Evolutionary conservation across 208 protist species (phyloP).

Genomic region (Crithidia brevicula): DNA sequence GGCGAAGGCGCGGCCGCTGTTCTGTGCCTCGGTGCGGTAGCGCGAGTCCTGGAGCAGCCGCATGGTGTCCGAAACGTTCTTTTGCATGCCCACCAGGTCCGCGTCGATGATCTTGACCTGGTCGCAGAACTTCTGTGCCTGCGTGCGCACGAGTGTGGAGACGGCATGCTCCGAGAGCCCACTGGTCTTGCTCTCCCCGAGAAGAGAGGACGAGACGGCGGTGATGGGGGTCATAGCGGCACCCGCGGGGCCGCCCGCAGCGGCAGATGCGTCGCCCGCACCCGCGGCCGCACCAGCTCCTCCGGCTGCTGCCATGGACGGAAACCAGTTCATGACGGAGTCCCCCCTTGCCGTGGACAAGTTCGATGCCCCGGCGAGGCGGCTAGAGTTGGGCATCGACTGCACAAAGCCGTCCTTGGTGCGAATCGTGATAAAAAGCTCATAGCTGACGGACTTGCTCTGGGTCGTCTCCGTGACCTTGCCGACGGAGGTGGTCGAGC

Average conservation of each 20-base stretch:
- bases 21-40: constrained; percentile 76
- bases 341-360: constrained; percentile 27
- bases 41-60: constrained; percentile 78
- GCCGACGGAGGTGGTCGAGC: constrained; percentile 70
- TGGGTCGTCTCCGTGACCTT: constrained; percentile 70
- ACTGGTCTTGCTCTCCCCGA: constrained; percentile 69
- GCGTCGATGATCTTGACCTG: constrained; percentile 67
- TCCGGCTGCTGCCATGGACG: constrained; percentile 23
- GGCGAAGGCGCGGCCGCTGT: constrained; percentile 77
- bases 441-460: constrained; percentile 78
- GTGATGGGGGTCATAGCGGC: constrained; percentile 53
- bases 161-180: constrained; percentile 71
- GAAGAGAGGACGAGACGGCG: constrained; percentile 81
- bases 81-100: constrained; percentile 76
- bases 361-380: constrained; percentile 72
- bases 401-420: constrained; percentile 75
- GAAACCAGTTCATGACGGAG: constrained; percentile 78
- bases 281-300: constrained; percentile 19
- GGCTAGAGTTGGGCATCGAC: constrained; percentile 75
- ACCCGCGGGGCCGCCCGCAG: constrained; percentile 7
- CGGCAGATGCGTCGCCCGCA: constrained; percentile 25
- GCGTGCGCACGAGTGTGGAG: constrained; percentile 62
- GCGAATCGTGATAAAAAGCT: constrained; percentile 78
- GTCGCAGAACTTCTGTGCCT: constrained; percentile 79
- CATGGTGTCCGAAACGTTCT: constrained; percentile 70